A percentile compares a stretch with the other conserved stretches of the same genome.
Conservation (phyloP, 139 green algal genomes). For the Asterochloris sp. region DNA sequence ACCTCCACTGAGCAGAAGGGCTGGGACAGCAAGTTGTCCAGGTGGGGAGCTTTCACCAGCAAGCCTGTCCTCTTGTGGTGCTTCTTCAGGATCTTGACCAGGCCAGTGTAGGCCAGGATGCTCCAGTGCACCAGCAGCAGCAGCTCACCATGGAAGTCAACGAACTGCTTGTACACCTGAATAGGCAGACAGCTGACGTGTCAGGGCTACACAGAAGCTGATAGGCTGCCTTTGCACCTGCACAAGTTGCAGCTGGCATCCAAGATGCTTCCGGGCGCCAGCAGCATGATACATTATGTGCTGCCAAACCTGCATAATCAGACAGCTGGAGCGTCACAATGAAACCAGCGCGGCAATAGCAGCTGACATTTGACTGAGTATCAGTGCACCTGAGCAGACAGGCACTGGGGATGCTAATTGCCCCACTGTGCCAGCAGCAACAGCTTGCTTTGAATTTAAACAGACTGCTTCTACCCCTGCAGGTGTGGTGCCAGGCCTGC, state of each 20-base stretch:
- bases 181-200: neutral
- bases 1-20: constrained; percentile 79
- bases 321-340: too few relatives aligned
- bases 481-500: too few relatives aligned
- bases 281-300: neutral
- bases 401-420: too few relatives aligned
- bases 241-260: neutral
- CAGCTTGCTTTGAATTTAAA: too few relatives aligned
- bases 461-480: too few relatives aligned
- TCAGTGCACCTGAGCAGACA: too few relatives aligned
- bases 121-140: constrained; percentile 79
- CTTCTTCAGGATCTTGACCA: constrained; percentile 93
- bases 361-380: too few relatives aligned
- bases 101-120: constrained; percentile 71
- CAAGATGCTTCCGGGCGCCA: neutral
- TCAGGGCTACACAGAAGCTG: neutral
- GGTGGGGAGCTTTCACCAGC: constrained; percentile 54
- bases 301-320: too few relatives aligned
- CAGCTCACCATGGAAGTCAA: constrained; percentile 81
- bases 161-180: constrained; percentile 28
- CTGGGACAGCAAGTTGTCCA: constrained; percentile 70
- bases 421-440: too few relatives aligned
- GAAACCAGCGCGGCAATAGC: too few relatives aligned
- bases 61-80: constrained; percentile 80
- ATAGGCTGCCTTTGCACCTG: too few relatives aligned